Evolutionary conservation across 2,329 filamentous ascomycete species (phyloP).

Genomic region (Daldinia sp.): DNA sequence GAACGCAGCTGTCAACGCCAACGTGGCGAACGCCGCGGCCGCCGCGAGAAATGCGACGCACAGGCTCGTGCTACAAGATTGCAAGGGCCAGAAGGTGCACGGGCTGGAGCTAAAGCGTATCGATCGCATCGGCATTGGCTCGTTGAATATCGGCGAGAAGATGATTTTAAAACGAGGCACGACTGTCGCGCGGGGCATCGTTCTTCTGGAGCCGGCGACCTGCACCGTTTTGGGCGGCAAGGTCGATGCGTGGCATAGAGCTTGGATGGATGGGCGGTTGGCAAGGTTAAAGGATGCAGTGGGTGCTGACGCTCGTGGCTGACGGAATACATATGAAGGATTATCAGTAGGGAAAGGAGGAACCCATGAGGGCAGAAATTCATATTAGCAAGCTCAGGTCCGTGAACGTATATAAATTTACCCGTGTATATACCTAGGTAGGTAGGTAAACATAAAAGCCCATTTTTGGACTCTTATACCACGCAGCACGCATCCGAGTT

Average conservation of each 20-base stretch:
- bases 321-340: background rate
- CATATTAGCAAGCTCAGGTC: no score
- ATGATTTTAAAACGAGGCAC: slow-evolving; percentile 75
- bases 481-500: no score
- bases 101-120: slow-evolving; percentile 79
- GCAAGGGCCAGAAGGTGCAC: slow-evolving; percentile 74
- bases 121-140: slow-evolving; percentile 72
- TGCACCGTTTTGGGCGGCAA: slow-evolving; percentile 87
- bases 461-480: no score
- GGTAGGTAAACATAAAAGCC: no score
- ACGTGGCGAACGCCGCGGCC: slow-evolving; percentile 37
- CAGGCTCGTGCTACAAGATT: slow-evolving; percentile 86
- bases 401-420: no score
- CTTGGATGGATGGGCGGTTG: slow-evolving; percentile 80
- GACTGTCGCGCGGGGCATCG: slow-evolving; percentile 77
- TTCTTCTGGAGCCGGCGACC: slow-evolving; percentile 79
- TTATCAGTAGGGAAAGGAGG: background rate
- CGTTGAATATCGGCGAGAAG: slow-evolving; percentile 82
- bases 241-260: slow-evolving; percentile 82
- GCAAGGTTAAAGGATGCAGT: slow-evolving; percentile 73
- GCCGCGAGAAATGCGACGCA: slow-evolving; percentile 71
- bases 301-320: slow-evolving; percentile 50
- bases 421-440: no score
- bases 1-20: slow-evolving; percentile 24
- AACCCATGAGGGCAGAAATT: background rate